Base-by-base conservation (phyloP, 2,329 filamentous ascomycete species). In the Pseudocercospora eumusae region DNA sequence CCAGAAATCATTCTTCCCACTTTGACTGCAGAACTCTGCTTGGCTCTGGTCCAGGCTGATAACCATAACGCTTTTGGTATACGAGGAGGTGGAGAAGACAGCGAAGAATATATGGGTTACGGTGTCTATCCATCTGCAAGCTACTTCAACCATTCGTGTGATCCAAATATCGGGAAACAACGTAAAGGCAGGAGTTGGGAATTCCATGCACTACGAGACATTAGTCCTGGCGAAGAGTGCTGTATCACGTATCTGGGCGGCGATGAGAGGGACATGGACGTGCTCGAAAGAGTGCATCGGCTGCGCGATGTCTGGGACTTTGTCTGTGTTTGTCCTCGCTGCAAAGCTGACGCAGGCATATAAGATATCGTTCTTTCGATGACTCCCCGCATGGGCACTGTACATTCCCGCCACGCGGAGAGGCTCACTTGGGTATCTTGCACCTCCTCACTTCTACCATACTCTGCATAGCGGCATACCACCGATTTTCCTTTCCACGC, bases 381-480 rank as follows among this genome's bases (percentile, higher is more conserved):
- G 4, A 6, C 36, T 40, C 36, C 6, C 18, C 36, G 36, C 36
- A 18, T 18, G 36, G 15, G 36, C 36, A 40, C 36, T 40, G 36
- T 40, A n/a, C 15, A 18, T 18, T 40, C 18, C 15, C 13, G 36
- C 36, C 36, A 18, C 13, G 36, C 15, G 36, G 4, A 18, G 15
- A 40, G 13, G 36, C 1, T 18, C 18, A 40, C 36, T 40, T n/a
- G 36, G 15, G 15, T 40, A 40, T 40, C 36, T 40, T 40, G 15
- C 36, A 40, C 36, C 36, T 40, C 36, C 36, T 40, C 36, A 40
- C 36, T 40, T 18, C 45, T 75, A 83, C 70, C 79, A 75, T 50
- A 90, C 87, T 60, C 91, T 82, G 79, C 90, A 95, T 60, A 96
- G 77, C 63, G 92, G 81, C 76, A 92, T 75, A 0, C 93, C 93